Percentiles rank a stretch among this genome's conserved stretches.
Evolutionary conservation across 106 monocot species (phyloP).

Genomic region (Amphibolis antarctica): DNA sequence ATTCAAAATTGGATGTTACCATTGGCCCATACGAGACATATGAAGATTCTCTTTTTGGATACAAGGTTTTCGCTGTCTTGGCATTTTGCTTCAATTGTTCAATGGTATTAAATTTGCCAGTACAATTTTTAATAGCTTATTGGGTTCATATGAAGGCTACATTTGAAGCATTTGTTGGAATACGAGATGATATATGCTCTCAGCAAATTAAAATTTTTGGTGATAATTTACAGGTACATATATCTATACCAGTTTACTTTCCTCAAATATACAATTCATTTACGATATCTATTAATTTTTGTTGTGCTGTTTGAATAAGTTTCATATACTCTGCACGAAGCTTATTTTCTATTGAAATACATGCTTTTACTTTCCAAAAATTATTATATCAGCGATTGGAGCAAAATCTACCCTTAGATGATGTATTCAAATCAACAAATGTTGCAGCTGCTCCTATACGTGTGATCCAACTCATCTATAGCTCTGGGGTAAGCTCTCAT

Average conservation of each 20-base stretch:
- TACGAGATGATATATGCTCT: constrained; percentile 76
- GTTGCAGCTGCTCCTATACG: constrained; percentile 86
- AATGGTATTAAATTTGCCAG: not conserved
- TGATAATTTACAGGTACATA: constrained; percentile 62
- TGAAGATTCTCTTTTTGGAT: constrained; percentile 92
- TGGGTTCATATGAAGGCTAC: constrained; percentile 52
- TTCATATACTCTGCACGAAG: no score
- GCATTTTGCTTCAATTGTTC: not conserved
- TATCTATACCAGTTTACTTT: not conserved
- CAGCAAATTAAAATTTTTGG: constrained; percentile 92
- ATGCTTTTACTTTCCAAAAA: constrained; percentile 1
- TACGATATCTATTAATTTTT: no score
- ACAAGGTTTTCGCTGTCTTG: constrained; percentile 49
- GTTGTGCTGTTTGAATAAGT: no score
- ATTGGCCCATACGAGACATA: constrained; percentile 99
- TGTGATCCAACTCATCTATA: constrained; percentile 79
- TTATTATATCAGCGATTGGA: constrained; percentile 58
- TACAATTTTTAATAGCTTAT: not conserved
- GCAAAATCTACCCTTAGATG: constrained; percentile 76
- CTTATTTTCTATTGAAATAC: no score
- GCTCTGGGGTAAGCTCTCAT: constrained; percentile 64
- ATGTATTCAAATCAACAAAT: constrained; percentile 66
- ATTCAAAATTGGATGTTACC: constrained; percentile 88
- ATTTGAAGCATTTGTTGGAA: constrained; percentile 91
- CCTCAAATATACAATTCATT: no score